A percentile compares a stretch with the other conserved stretches of the same genome.
phyloP scores from a whole-genome alignment of 768 basidiomycete genomes.

The Xerocomellus chrysenteron region DNA sequence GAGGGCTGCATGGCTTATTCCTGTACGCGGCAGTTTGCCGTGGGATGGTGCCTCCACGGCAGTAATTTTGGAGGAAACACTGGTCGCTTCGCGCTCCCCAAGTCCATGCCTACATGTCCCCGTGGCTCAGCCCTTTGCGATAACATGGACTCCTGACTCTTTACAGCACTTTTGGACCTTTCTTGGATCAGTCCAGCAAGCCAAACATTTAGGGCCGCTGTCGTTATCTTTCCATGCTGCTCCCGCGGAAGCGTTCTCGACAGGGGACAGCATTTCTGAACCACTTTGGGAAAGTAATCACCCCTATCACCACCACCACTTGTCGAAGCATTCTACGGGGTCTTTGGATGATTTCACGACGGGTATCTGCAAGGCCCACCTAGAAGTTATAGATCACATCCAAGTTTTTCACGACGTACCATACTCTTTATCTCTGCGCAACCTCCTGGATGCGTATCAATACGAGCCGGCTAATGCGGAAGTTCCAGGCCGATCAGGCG shows the following conservation, averaged over 20 bases:
- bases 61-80: constrained; percentile 34
- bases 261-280: constrained; percentile 15
- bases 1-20: constrained; percentile 57
- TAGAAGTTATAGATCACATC: constrained; percentile 47
- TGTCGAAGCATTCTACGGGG: constrained; percentile 8
- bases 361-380: constrained; percentile 17
- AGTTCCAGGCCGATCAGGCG: constrained; percentile 24
- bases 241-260: constrained; percentile 8
- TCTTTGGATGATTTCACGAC: constrained; percentile 9
- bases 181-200: constrained; percentile 40
- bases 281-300: constrained; percentile 26
- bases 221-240: constrained; percentile 50
- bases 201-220: constrained; percentile 42
- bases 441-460: constrained; percentile 50
- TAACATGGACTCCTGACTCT: constrained; percentile 48
- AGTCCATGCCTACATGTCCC: constrained; percentile 19
- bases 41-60: constrained; percentile 48
- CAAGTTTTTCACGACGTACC: constrained; percentile 58
- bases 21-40: constrained; percentile 51
- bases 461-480: constrained; percentile 25
- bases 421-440: constrained; percentile 48
- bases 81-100: constrained; percentile 15
- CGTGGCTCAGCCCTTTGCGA: constrained; percentile 20
- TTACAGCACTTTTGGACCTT: constrained; percentile 51
- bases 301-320: constrained; percentile 20